Conservation (phyloP, 768 basidiomycete species). For the Galerina sulciceps region DNA sequence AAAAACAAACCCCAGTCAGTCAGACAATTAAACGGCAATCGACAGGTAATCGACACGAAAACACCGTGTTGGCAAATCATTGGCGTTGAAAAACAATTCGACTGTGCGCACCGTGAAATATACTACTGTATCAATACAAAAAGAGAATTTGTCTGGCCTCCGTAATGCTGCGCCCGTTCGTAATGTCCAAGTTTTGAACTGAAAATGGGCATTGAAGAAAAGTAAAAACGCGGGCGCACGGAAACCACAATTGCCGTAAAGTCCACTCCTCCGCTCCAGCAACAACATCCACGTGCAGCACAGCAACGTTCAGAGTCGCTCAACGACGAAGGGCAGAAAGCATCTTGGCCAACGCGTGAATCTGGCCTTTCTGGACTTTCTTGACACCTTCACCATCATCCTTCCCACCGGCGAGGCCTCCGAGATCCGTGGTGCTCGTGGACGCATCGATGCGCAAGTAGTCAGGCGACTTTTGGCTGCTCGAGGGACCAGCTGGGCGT, state of each 20-base stretch:
- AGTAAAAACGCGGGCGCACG: slow-evolving; percentile 2
- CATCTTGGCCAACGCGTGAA: slow-evolving; percentile 91
- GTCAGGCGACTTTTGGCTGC: slow-evolving; percentile 45
- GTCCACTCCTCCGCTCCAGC: slow-evolving; percentile 18
- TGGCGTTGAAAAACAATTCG: slow-evolving; percentile 19
- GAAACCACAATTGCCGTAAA: slow-evolving; percentile 6
- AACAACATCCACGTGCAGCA: slow-evolving; percentile 5
- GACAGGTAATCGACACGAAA: slow-evolving; percentile 17
- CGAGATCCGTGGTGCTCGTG: slow-evolving; percentile 77
- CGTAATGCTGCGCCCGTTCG: slow-evolving; percentile 8
- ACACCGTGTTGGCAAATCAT: slow-evolving; percentile 13
- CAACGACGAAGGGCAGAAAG: slow-evolving; percentile 77
- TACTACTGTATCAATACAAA: slow-evolving; percentile 62
- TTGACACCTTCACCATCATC: slow-evolving; percentile 53
- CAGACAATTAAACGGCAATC: slow-evolving; percentile 18
- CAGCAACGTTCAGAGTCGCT: slow-evolving; percentile 18
- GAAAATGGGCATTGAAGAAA: background rate
- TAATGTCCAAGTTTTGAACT: slow-evolving; percentile 4
- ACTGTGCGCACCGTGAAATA: slow-evolving; percentile 34
- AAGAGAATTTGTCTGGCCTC: slow-evolving; percentile 25
- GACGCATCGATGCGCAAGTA: slow-evolving; percentile 64
- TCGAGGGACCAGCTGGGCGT: slow-evolving; percentile 46
- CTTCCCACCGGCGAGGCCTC: slow-evolving; percentile 37
- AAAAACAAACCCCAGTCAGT: slow-evolving; percentile 14
- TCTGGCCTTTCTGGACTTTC: slow-evolving; percentile 90